Evolutionary conservation across 2,329 filamentous ascomycete genomes (phyloP).

Genomic region (Paracoccidioides brasiliensis): DNA sequence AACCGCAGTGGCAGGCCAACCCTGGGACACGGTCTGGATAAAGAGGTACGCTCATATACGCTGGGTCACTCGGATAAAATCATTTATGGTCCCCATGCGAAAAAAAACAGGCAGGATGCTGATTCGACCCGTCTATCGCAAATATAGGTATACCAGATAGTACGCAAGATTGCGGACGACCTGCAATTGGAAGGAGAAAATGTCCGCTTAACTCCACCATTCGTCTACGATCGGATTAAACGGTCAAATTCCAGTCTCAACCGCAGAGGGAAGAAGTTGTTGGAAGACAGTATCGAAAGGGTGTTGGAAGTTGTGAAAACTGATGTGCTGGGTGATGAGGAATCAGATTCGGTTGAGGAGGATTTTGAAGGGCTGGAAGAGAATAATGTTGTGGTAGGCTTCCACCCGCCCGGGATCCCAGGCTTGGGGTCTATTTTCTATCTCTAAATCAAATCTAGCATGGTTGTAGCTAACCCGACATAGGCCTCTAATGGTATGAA

Average conservation of each 20-base stretch:
- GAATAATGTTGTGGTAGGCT: conserved; percentile 20
- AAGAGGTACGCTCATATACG: conserved; percentile 37
- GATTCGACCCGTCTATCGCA: background rate
- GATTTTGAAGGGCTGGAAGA: conserved; percentile 39
- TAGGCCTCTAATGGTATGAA: conserved; percentile 52
- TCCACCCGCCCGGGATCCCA: too few relatives aligned
- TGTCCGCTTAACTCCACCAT: conserved; percentile 43
- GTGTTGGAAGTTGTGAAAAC: conserved; percentile 60
- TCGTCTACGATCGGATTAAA: conserved; percentile 68
- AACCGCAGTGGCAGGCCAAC: conserved; percentile 33
- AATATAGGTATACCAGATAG: conserved; percentile 56
- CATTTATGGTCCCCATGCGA: background rate
- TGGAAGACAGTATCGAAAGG: conserved; percentile 77
- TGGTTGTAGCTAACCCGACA: conserved; percentile 10
- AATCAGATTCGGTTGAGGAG: conserved; percentile 37
- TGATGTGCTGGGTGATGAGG: conserved; percentile 46
- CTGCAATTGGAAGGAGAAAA: conserved; percentile 37
- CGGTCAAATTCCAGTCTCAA: conserved; percentile 76
- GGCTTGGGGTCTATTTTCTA: too few relatives aligned
- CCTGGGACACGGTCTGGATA: conserved; percentile 47
- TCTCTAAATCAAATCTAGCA: too few relatives aligned
- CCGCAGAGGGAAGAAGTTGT: conserved; percentile 62
- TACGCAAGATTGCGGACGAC: conserved; percentile 62
- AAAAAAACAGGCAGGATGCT: background rate
- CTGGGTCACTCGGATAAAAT: background rate